Percentiles rank a stretch among this genome's conserved stretches.
Evolutionary conservation across 345 rosid genomes (phyloP).

Genomic region (Corchorus capsularis): DNA sequence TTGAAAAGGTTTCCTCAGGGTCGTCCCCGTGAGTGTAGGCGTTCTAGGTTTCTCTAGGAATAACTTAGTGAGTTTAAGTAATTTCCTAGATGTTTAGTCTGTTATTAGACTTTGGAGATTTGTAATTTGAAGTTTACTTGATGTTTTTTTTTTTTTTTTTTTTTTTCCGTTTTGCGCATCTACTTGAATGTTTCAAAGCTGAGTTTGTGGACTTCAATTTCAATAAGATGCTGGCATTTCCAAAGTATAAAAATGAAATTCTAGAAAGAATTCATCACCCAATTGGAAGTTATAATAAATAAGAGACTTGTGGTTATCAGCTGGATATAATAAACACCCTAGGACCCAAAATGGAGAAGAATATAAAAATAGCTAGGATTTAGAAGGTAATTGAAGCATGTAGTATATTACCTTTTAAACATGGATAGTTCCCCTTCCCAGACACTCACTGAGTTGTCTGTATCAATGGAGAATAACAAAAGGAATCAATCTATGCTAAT

Average conservation of each 20-base stretch:
- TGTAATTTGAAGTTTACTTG: background rate
- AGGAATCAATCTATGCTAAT: background rate
- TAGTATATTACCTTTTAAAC: constrained; percentile 15
- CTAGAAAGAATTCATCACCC: no score
- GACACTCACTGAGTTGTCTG: constrained; percentile 7
- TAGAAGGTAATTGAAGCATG: background rate
- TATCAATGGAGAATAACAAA: background rate
- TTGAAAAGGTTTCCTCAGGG: constrained; percentile 43
- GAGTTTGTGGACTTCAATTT: background rate
- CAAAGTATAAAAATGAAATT: no score
- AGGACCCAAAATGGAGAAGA: background rate
- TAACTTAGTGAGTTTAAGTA: background rate
- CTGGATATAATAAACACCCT: no score
- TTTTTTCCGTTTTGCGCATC: no score
- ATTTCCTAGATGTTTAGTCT: background rate
- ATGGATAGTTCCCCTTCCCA: background rate
- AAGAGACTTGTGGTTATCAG: background rate
- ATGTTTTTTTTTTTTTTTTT: no score
- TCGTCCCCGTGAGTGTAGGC: constrained; percentile 39
- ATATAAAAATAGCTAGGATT: background rate
- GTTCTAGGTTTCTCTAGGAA: constrained; percentile 22
- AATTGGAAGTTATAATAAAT: background rate
- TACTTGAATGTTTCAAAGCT: background rate
- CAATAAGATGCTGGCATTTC: no score
- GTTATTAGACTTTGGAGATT: background rate